phyloP scores from a whole-genome alignment of 2,329 filamentous ascomycete species.

The Phialocephala subalpina region DNA sequence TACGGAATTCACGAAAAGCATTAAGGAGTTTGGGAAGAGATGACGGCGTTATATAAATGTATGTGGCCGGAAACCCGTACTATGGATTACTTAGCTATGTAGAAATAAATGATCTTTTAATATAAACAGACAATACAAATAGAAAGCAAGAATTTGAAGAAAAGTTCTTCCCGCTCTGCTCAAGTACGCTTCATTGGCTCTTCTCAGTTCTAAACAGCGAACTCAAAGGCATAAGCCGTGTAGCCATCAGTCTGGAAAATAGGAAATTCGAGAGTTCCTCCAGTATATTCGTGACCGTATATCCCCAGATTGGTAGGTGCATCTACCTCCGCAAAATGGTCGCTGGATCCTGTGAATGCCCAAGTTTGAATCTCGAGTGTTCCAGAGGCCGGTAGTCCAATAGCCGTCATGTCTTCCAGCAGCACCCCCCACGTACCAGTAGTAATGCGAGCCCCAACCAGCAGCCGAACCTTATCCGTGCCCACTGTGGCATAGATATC shows the following conservation, averaged over 20 bases:
- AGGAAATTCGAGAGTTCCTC: slow-evolving; percentile 47
- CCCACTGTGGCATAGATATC: slow-evolving; percentile 37
- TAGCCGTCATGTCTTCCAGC: slow-evolving; percentile 29
- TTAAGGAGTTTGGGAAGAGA: too few relatives aligned
- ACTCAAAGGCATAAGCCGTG: slow-evolving; percentile 52
- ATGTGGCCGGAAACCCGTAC: too few relatives aligned
- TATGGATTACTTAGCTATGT: too few relatives aligned
- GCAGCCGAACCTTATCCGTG: slow-evolving; percentile 29
- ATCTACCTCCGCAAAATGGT: slow-evolving; percentile 35
- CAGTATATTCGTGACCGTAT: slow-evolving; percentile 45
- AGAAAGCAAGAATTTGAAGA: too few relatives aligned
- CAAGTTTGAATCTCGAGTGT: slow-evolving; percentile 38
- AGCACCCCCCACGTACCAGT: slow-evolving; percentile 37
- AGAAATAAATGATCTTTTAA: too few relatives aligned
- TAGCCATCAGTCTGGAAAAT: slow-evolving; percentile 47
- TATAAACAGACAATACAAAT: too few relatives aligned
- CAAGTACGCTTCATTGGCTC: too few relatives aligned
- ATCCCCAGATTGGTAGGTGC: slow-evolving; percentile 42
- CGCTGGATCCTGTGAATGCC: slow-evolving; percentile 37
- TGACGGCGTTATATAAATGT: too few relatives aligned
- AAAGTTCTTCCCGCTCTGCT: too few relatives aligned
- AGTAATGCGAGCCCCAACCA: slow-evolving; percentile 27
- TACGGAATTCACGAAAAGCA: too few relatives aligned
- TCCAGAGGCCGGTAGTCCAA: slow-evolving; percentile 33
- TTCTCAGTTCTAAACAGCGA: too few relatives aligned